Percentiles rank a stretch among this genome's conserved stretches.
Evolutionary conservation across 176 grass and related monocot species (phyloP).

Genomic region (Cenchrus americanus): DNA sequence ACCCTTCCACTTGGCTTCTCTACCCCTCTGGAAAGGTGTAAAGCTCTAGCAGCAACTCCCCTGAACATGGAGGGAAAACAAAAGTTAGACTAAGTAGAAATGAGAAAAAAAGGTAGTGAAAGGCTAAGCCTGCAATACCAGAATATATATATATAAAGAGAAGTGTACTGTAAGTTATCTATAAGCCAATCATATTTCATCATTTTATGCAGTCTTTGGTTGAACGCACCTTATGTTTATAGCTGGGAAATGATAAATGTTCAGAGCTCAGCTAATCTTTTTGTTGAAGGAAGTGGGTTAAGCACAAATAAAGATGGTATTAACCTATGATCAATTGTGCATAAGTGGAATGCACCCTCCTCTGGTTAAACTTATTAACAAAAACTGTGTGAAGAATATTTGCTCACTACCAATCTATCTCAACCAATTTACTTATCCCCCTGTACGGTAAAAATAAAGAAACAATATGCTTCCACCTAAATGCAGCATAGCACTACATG

Average conservation of each 20-base stretch:
- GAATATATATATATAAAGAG: background rate
- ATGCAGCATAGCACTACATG: slow-evolving; percentile 20
- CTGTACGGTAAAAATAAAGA: slow-evolving; percentile 1
- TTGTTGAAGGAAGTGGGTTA: background rate
- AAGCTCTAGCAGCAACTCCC: slow-evolving; percentile 98
- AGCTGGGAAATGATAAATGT: background rate
- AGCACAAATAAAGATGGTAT: background rate
- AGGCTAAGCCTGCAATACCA: slow-evolving; percentile 11
- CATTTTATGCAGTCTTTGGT: background rate
- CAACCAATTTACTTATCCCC: slow-evolving; percentile 4
- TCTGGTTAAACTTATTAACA: background rate
- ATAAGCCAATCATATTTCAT: slow-evolving; percentile 25
- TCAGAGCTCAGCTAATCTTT: background rate
- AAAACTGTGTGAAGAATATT: slow-evolving; percentile 13
- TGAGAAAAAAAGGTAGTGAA: slow-evolving; percentile 14
- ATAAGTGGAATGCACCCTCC: slow-evolving; percentile 13
- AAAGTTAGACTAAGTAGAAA: slow-evolving; percentile 4
- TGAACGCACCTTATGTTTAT: background rate
- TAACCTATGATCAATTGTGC: background rate
- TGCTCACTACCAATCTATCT: slow-evolving; percentile 5
- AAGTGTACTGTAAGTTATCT: background rate
- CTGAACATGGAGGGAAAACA: slow-evolving; percentile 49
- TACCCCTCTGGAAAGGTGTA: slow-evolving; percentile 96
- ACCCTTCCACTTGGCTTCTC: slow-evolving; percentile 99
- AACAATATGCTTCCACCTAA: slow-evolving; percentile 24